Base-by-base conservation (phyloP, 2,329 filamentous ascomycete species). In the Ceratocystis smalleyi region DNA sequence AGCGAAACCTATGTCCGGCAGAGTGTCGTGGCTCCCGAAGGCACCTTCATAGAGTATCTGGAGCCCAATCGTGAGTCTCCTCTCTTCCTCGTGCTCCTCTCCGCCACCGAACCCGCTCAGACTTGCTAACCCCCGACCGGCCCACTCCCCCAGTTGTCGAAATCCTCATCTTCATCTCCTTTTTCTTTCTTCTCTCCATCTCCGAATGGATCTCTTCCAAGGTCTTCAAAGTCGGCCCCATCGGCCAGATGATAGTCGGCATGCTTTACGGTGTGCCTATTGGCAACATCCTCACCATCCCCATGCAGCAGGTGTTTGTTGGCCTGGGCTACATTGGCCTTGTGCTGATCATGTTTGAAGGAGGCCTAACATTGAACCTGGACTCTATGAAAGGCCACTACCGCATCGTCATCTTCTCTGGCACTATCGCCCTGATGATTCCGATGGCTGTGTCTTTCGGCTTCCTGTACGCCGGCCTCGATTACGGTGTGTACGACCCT, bases 271-370 rank as follows among this genome's bases (percentile, higher is more conserved):
- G 77, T 45, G 67, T 71, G 35, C 77, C 77, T 1, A 67, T 78
- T 22, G 76, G 72, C n/a, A 73, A 78, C 68, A 76, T 78, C 55
- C 69, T 79, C n/a, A 68, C 73, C 3, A 45, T 69, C 4, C 67
- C 72, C 24, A 78, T 76, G 77, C 76, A 78, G 67, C 70, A 76
- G 57, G 77, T 76, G 0, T 78, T 79, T 64, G 70, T 79, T 3
- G 73, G 72, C 1, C 67, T 79, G 24, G 77, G 78, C 22, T 79
- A 79, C 68, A 70, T 79, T 19, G 77, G 78, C 1, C 69, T 79
- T 55, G 76, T 80, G 57, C 69, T 80, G 47, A 78, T 80, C 64
- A 79, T 79, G 49, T 79, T 79, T 64, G 76, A 79, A 71, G 78
- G 77, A n/a, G 77, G 77, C 0, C 70, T 80, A 17, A 74, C 74